phyloP scores from a whole-genome alignment of 208 protist genomes.

The Chromosphaera perkinsii region DNA sequence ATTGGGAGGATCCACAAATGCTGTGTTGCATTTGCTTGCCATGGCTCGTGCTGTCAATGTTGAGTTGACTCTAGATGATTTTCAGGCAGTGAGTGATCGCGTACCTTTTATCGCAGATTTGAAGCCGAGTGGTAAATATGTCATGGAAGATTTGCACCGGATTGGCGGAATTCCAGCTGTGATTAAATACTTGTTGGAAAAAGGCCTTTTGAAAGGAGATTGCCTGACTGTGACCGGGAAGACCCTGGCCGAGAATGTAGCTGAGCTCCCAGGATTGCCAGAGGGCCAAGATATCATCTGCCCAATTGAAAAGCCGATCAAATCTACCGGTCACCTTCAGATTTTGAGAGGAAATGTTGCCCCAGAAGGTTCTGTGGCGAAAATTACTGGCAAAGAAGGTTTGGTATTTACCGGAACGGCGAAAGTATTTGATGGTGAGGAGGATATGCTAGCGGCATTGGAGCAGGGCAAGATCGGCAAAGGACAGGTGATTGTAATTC shows the following conservation, averaged over 20 bases:
- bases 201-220: slow-evolving; percentile 43
- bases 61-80: slow-evolving; percentile 13
- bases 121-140: slow-evolving; percentile 29
- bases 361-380: slow-evolving; percentile 49
- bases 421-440: slow-evolving; percentile 39
- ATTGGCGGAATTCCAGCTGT: slow-evolving; percentile 51
- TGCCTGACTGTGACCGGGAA: slow-evolving; percentile 46
- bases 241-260: slow-evolving; percentile 20
- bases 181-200: slow-evolving; percentile 43
- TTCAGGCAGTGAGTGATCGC: slow-evolving; percentile 14
- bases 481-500: slow-evolving; percentile 49
- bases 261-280: slow-evolving; percentile 10
- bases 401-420: slow-evolving; percentile 39
- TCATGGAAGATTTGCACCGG: slow-evolving; percentile 41
- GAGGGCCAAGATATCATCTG: slow-evolving; percentile 40
- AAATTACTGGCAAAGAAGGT: slow-evolving; percentile 50
- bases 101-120: slow-evolving; percentile 26
- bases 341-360: slow-evolving; percentile 55
- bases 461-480: slow-evolving; percentile 42
- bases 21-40: slow-evolving; percentile 53
- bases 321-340: slow-evolving; percentile 43
- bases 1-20: slow-evolving; percentile 54
- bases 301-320: slow-evolving; percentile 42
- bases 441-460: slow-evolving; percentile 46
- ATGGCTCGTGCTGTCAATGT: slow-evolving; percentile 36